A percentile compares a stretch with the other conserved stretches of the same genome.
These are phyloP conservation scores for Kazachstania sp. DNA, from an alignment of 1,139 yeast species.

Conservation along the genomic window DNA sequence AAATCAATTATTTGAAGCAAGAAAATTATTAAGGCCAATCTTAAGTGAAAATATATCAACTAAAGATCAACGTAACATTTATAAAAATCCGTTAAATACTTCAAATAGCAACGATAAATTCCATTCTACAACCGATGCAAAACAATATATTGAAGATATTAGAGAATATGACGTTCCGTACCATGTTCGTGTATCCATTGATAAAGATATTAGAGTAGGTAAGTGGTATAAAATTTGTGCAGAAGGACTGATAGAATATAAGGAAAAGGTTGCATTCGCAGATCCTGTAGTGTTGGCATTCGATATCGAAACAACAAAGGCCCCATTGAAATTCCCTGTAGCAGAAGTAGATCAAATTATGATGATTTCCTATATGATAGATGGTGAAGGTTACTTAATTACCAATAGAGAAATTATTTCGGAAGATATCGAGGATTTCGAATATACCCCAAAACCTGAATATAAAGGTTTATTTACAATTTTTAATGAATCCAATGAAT, in stretches of 20 bases:
- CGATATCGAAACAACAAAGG: slow-evolving; percentile 96
- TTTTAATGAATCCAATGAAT: slow-evolving; percentile 84
- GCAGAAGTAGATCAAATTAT: slow-evolving; percentile 86
- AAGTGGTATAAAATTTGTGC: slow-evolving; percentile 88
- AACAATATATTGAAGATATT: slow-evolving; percentile 64
- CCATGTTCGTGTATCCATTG: slow-evolving; percentile 92
- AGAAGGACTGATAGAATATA: slow-evolving; percentile 47
- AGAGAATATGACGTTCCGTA: slow-evolving; percentile 95
- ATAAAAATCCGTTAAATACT: slow-evolving; percentile 25
- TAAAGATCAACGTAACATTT: slow-evolving; percentile 62
- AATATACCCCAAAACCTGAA: slow-evolving; percentile 95
- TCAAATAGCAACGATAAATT: slow-evolving; percentile 4
- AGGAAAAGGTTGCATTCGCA: slow-evolving; percentile 81
- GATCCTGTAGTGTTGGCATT: slow-evolving; percentile 96
- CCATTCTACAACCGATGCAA: slow-evolving; percentile 39
- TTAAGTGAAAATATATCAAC: slow-evolving; percentile 58
- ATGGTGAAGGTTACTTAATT: slow-evolving; percentile 90
- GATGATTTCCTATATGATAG: slow-evolving; percentile 99
- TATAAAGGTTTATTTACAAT: slow-evolving; percentile 85
- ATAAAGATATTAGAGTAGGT: slow-evolving; percentile 77
- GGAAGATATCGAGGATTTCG: slow-evolving; percentile 92
- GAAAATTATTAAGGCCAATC: slow-evolving; percentile 60
- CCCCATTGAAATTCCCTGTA: slow-evolving; percentile 94
- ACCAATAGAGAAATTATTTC: slow-evolving; percentile 92
- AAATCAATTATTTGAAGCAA: slow-evolving; percentile 64